A percentile compares a stretch with the other conserved stretches of the same genome.
Conservation (phyloP, 176 grass and related monocot species). For the Oryza rufipogon region DNA sequence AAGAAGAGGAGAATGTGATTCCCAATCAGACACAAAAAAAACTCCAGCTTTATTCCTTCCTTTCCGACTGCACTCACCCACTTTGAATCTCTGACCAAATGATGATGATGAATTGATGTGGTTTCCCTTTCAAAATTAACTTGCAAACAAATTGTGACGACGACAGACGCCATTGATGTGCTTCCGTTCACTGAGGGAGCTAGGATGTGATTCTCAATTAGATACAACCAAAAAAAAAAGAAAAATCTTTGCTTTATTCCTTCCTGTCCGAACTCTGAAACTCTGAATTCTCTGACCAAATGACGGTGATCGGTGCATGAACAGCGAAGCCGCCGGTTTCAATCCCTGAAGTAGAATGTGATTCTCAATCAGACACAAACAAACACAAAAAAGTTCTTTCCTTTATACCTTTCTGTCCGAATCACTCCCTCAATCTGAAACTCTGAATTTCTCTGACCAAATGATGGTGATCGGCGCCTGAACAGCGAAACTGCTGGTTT, state of each 20-base stretch:
- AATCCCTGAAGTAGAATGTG: background rate
- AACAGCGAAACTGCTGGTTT: too few species aligned
- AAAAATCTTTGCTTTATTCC: constrained; percentile 43
- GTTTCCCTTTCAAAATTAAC: too few species aligned
- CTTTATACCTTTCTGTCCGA: constrained; percentile 34
- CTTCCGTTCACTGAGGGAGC: too few species aligned
- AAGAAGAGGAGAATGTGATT: constrained; percentile 29
- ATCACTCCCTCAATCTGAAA: too few species aligned
- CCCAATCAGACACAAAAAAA: constrained; percentile 32
- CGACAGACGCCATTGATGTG: too few species aligned
- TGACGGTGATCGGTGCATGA: background rate
- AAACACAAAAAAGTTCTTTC: constrained; percentile 32
- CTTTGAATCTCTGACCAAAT: too few species aligned
- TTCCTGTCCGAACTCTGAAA: background rate
- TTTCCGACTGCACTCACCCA: background rate
- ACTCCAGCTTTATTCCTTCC: constrained; percentile 37
- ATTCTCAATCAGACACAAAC: constrained; percentile 29
- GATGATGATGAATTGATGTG: background rate
- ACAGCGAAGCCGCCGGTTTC: too few species aligned
- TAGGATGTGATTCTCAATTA: constrained; percentile 43
- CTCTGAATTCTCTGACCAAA: background rate
- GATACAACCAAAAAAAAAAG: constrained; percentile 7
- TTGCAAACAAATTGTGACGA: too few species aligned
- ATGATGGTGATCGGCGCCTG: background rate
- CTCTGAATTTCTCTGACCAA: background rate